Evolutionary conservation across 202 grass and related monocot genomes (phyloP).

Genomic region (Zizania palustris): DNA sequence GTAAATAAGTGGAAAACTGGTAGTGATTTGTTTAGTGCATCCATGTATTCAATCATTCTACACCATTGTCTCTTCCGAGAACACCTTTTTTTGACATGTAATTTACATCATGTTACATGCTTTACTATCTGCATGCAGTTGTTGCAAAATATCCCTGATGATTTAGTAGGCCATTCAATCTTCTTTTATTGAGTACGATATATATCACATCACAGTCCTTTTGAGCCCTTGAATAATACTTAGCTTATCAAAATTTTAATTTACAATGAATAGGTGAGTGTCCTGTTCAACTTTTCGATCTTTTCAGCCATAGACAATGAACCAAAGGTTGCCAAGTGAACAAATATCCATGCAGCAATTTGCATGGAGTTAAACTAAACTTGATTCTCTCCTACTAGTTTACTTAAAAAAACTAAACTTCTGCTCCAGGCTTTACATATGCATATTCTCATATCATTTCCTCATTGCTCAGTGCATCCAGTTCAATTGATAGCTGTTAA

Average conservation of each 20-base stretch:
- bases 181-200: slow-evolving; percentile 3
- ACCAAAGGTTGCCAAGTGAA: slow-evolving; percentile 13
- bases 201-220: slow-evolving; percentile 15
- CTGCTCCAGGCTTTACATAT: slow-evolving; percentile 8
- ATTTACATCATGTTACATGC: slow-evolving; percentile 13
- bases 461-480: slow-evolving; percentile 16
- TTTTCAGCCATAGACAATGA: slow-evolving; percentile 15
- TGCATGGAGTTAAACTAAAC: slow-evolving; percentile 5
- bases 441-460: slow-evolving; percentile 14
- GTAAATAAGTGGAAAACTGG: slow-evolving; percentile 21
- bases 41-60: neutral
- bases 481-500: slow-evolving; percentile 26
- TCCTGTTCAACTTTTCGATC: slow-evolving; percentile 9
- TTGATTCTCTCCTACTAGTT: neutral
- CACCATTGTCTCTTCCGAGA: slow-evolving; percentile 23
- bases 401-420: neutral
- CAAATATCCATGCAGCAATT: slow-evolving; percentile 21
- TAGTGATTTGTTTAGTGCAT: slow-evolving; percentile 4
- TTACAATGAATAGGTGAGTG: slow-evolving; percentile 20
- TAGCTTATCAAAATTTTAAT: neutral
- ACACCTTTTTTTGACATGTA: slow-evolving; percentile 20
- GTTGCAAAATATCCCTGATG: slow-evolving; percentile 14
- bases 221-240: slow-evolving; percentile 10
- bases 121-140: slow-evolving; percentile 25
- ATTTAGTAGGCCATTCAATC: neutral